These are phyloP conservation scores for Fusarium clavum DNA, from an alignment of 2,329 filamentous ascomycete species.

Conservation along the genomic window DNA sequence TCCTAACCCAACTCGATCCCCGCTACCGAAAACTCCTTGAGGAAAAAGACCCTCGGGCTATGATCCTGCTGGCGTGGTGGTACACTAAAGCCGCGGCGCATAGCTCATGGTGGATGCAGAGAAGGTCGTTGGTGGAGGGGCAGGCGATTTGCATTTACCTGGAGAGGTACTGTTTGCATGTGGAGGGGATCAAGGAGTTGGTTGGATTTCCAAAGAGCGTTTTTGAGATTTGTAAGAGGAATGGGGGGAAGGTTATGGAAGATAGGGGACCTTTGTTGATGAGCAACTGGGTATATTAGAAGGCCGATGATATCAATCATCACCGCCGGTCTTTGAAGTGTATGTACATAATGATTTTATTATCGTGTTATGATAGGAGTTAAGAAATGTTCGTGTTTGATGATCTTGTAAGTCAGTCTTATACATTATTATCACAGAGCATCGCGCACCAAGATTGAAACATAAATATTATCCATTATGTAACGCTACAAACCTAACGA, in stretches of 20 bases:
- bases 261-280: neutral
- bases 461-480: constrained; percentile 4
- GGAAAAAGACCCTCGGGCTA: constrained; percentile 62
- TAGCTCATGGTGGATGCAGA: constrained; percentile 61
- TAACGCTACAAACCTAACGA: constrained; percentile 22
- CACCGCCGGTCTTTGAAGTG: neutral
- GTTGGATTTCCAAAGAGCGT: constrained; percentile 34
- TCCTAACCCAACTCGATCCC: constrained; percentile 58
- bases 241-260: neutral
- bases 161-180: constrained; percentile 35
- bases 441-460: neutral
- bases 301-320: neutral
- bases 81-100: constrained; percentile 60
- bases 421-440: neutral
- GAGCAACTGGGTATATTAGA: neutral
- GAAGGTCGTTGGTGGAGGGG: constrained; percentile 61
- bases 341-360: neutral
- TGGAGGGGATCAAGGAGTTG: constrained; percentile 27
- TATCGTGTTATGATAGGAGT: neutral
- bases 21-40: constrained; percentile 59
- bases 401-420: neutral
- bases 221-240: constrained; percentile 14
- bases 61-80: constrained; percentile 69
- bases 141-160: constrained; percentile 60
- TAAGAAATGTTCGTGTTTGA: neutral